A percentile compares a stretch with the other conserved stretches of the same genome.
Conservation (phyloP, 2,329 filamentous ascomycete species). For the Calonectria honghensis region DNA sequence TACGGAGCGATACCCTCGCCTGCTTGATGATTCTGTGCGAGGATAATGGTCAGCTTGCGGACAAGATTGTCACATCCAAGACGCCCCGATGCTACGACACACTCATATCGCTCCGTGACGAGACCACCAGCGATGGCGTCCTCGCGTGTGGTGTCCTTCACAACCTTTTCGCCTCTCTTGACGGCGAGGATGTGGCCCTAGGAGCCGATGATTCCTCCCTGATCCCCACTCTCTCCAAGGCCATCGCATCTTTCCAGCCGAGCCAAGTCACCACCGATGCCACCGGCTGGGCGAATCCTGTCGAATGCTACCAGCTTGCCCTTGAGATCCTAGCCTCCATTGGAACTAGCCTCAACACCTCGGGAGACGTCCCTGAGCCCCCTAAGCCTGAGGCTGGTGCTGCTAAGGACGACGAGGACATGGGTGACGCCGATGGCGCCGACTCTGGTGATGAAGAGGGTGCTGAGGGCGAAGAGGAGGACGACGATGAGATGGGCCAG, state of each 20-base stretch:
- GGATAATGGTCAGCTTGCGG: slow-evolving; percentile 73
- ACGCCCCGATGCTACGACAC: slow-evolving; percentile 68
- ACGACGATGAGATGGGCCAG: slow-evolving; percentile 73
- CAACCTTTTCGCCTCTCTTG: slow-evolving; percentile 73
- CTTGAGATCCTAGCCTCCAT: slow-evolving; percentile 80
- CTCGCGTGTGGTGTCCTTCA: slow-evolving; percentile 78
- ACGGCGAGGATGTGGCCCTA: slow-evolving; percentile 50
- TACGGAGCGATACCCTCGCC: slow-evolving; percentile 70
- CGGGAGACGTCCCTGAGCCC: slow-evolving; percentile 61
- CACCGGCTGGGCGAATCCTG: slow-evolving; percentile 62
- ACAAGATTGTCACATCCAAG: slow-evolving; percentile 71
- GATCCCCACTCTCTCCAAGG: slow-evolving; percentile 61
- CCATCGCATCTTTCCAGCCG: slow-evolving; percentile 54
- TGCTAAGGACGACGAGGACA: slow-evolving; percentile 62
- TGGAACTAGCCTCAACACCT: slow-evolving; percentile 74
- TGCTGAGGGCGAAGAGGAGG: slow-evolving; percentile 62
- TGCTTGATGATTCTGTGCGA: slow-evolving; percentile 76
- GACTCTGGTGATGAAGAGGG: slow-evolving; percentile 61
- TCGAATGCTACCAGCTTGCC: slow-evolving; percentile 72
- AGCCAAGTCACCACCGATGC: slow-evolving; percentile 56
- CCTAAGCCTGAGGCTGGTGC: slow-evolving; percentile 59
- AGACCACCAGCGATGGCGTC: slow-evolving; percentile 69
- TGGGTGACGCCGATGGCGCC: slow-evolving; percentile 62
- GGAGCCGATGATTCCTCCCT: slow-evolving; percentile 60
- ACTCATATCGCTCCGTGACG: slow-evolving; percentile 69